Base-by-base conservation (phyloP, 129 eudicot genomes). In the Chrysanthemum lavandulifolium region DNA sequence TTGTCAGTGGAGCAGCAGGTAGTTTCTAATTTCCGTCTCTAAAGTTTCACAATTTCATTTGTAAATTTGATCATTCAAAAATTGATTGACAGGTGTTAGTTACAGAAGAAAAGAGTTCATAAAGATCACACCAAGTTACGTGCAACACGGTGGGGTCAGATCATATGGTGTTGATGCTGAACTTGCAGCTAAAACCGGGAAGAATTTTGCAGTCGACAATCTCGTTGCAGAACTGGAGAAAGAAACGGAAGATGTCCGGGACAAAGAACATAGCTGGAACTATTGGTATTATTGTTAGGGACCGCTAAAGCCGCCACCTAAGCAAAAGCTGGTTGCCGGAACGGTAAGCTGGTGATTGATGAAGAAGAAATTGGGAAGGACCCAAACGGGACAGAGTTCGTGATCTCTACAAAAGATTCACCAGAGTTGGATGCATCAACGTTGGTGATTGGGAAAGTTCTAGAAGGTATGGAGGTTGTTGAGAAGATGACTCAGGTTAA, bases 101-200 rank as follows among this genome's bases (percentile, higher is more conserved):
- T 94, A 88, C 71, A 87, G 97, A 73, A 88, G 94, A 36, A 94
- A 94, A 69, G 97, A 94, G 65, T 94, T 94, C 66, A 78, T 84
- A 13, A 94, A 88, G 68, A 90, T 94, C 76, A 91, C 84, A 76
- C 96, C 99, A 3, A 78, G 79, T 50, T 94, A 88, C 48, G 83
- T 94, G 43, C 97, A 94, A 73, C 97, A 94, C 68, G 97, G 99
- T 0, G 99, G 99, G 18, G 84, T 94, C 36, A 86, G 96, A 75
- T 94, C 99, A n/a, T 94, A 84, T 68, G 97, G 98, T 1, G 90
- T 84, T 21, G 98, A 93, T 50, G 95, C 96, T 45, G 98, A 89
- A 73, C 86, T 92, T 6, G 95, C 96, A 11, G 82, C 80, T 68
- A 73, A 78, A 64, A 87, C 88, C 40, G 96, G 98, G 13, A 85